Base-by-base conservation (phyloP, 1,284 basidiomycete genomes). In the Leucoagaricus sp. region DNA sequence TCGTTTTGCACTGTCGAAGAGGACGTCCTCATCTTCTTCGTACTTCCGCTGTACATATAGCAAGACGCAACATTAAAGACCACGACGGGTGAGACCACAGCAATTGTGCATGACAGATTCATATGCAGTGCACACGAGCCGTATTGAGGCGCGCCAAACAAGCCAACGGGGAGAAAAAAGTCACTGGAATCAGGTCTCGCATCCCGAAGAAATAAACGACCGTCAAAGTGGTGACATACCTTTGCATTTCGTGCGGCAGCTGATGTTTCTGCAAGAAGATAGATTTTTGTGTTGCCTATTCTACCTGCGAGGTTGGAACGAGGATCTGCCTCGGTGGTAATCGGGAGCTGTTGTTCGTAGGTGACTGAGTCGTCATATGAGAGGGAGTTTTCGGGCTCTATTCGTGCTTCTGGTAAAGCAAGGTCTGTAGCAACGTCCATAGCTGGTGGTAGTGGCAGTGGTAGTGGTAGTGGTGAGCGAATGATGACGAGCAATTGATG, bases 271-370 rank as follows among this genome's bases (percentile, higher is more conserved):
- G 51, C 21, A 6, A 61, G 53, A 7, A 61, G 51, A 48, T 61
- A 62, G 4, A 62, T 49, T 49, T 60, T 62, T n/a, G 58, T 54
- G 19, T 40, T 54, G 10, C 61, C 58, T 40, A 61, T 61, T 26
- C 60, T 51, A 48, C 52, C 53, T 17, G 53, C 53, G 1, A 62
- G 26, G 31, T 55, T 59, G 4, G 60, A 55, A 23, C 52, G 44
- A 26, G 55, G 49, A 36, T 57, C 55, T 15, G 26, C 29, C 23
- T 56, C 58, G 10, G 53, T 17, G 44, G 50, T 31, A 7, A 47
- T 38, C 31, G 49, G 49, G 15, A 60, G 28, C 23, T 62, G 61
- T 3, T 56, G 53, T 28, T 62, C 61, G 34, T 62, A 62, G 12
- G 56, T 46, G 6, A 58, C 31, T 6, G 44, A 50, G 8, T 62